Conservation (phyloP, 495 filamentous ascomycete species). For the Penicillium lagena region DNA sequence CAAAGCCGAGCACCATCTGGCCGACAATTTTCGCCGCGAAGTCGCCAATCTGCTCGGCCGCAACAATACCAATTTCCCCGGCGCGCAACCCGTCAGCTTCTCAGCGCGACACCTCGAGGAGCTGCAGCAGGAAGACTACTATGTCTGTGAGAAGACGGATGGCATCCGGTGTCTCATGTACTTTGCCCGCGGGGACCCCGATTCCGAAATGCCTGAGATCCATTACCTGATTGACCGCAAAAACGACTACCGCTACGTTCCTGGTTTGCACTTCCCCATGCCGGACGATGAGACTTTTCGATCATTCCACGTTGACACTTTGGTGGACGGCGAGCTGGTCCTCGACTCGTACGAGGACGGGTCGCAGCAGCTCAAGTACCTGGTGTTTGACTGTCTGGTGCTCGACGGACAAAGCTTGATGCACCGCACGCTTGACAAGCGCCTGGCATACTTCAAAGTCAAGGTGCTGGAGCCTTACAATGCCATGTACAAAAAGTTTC, state of each 20-base stretch:
- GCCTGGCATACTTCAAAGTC: conserved; percentile 78
- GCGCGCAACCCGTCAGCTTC: conserved; percentile 93
- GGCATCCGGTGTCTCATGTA: conserved; percentile 93
- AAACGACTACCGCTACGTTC: conserved; percentile 90
- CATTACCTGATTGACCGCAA: conserved; percentile 91
- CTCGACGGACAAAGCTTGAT: conserved; percentile 72
- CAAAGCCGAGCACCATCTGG: conserved; percentile 52
- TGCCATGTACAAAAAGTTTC: conserved; percentile 59
- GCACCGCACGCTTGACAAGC: conserved; percentile 75
- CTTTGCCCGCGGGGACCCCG: conserved; percentile 53
- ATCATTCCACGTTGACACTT: conserved; percentile 68
- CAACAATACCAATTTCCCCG: conserved; percentile 65
- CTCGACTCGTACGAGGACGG: conserved; percentile 63
- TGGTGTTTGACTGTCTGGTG: conserved; percentile 89
- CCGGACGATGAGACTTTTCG: conserved; percentile 48
- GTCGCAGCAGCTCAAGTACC: conserved; percentile 62
- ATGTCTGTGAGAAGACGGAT: conserved; percentile 97
- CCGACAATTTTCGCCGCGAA: conserved; percentile 57
- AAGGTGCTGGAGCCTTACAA: conserved; percentile 75
- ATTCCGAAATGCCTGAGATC: conserved; percentile 45
- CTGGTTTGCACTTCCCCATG: conserved; percentile 72
- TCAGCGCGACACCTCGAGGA: conserved; percentile 68
- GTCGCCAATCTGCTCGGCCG: conserved; percentile 72
- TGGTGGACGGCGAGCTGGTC: conserved; percentile 92
- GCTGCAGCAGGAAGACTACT: conserved; percentile 78